Base-by-base conservation (phyloP, 2,329 filamentous ascomycete genomes). In the Neofusicoccum umdonicola region DNA sequence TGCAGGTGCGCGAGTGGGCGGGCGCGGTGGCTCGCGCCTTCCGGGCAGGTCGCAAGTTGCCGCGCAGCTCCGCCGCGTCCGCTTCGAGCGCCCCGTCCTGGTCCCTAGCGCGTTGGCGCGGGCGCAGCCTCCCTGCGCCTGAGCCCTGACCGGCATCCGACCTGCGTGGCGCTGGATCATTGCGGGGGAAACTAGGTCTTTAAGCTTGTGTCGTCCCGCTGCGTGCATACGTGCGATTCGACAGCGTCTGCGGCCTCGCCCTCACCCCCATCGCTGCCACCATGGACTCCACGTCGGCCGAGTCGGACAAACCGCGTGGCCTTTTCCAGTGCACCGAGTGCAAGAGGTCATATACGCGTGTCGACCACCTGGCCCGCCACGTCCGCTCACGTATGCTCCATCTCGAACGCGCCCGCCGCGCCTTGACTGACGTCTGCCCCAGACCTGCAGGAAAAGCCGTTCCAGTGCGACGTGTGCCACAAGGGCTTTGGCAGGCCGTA, bases 301-400 rank as follows among this genome's bases (percentile, higher is more conserved):
- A 63, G 42, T 9, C 17, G 27, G 56, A 60, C 56, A 60, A 39
- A 7, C 51, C 63, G 35, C 41, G 37, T 37, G 63, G 54, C 11
- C 45, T 65, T 22, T 84, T 83, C 69, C 81, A 82, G 69, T 85
- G 83, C 68, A 81, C 81, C 66, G 81, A 81, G 61, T 85, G 83
- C 71, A 78, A 79, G 66, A 82, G 81, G 57, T 80, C 77, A 62
- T 85, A 85, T 71, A 81, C 80, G 11, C 77, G 83, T 34, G 78
- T 82, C 4, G 83, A 85, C 70, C 83, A 85, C 71, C 75, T 85
- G 27, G 80, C 79, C 61, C 80, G 83, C 52, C 83, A 85, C 74
- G 81, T 84, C 47, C 80, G 83, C 67, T 81, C 83, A 66, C 82
- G 78, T 79, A 69, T 64, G 73, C 71, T 3, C 12, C 44, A 9